Conservation (phyloP, 345 rosid genomes). For the Gossypium australe region DNA sequence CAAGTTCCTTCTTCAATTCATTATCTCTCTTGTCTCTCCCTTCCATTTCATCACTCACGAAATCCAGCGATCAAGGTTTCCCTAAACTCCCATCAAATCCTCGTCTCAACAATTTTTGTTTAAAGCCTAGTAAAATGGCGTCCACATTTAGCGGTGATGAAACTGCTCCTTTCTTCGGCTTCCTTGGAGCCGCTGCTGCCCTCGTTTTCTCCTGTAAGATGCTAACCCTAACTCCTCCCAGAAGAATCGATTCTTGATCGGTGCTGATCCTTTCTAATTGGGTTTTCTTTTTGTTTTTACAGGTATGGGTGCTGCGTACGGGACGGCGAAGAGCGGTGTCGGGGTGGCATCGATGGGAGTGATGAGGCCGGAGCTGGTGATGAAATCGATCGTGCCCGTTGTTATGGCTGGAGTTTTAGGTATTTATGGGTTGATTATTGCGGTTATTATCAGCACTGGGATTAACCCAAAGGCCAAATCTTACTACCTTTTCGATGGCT, state of each 20-base stretch:
- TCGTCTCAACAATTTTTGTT: background rate
- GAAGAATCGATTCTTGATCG: background rate
- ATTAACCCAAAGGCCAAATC: conserved; percentile 83
- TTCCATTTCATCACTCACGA: background rate
- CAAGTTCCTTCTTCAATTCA: background rate
- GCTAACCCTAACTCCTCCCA: background rate
- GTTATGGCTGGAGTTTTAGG: conserved; percentile 90
- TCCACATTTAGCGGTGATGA: conserved; percentile 46
- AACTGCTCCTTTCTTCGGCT: conserved; percentile 42
- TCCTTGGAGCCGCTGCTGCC: conserved; percentile 43
- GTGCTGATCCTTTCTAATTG: background rate
- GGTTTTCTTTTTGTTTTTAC: background rate
- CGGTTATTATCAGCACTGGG: conserved; percentile 80
- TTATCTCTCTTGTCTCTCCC: background rate
- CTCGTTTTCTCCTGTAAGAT: conserved; percentile 35
- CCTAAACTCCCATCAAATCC: background rate
- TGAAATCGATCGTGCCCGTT: conserved; percentile 86
- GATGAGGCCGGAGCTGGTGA: conserved; percentile 86
- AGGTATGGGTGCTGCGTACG: conserved; percentile 89
- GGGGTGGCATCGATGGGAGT: conserved; percentile 90
- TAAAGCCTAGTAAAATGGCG: conserved; percentile 3
- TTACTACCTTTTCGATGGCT: conserved; percentile 75
- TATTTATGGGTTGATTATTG: conserved; percentile 76
- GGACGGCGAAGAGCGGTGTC: conserved; percentile 84
- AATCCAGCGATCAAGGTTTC: background rate